Base-by-base conservation (phyloP, 257 asterid species). In the Datura wrightii region DNA sequence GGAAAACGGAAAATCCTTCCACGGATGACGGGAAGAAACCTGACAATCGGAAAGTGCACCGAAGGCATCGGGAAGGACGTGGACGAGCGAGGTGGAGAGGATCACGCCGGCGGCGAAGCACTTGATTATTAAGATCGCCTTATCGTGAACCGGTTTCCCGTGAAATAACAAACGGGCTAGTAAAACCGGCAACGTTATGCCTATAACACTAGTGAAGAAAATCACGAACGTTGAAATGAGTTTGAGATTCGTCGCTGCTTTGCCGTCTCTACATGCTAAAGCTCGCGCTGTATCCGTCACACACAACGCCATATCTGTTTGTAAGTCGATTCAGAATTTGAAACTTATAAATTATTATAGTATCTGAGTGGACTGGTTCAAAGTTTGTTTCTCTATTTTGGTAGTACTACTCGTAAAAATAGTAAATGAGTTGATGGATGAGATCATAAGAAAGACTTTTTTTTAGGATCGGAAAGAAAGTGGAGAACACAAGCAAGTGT, bases 101-200 rank as follows among this genome's bases (percentile, higher is more conserved):
- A 89, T 89, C 2, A 89, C 90, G 4, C 91, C 89, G 9, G 90
- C 90, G 4, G 90, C 90, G 66, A 89, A 87, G 59, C 92, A 89
- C 60, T 89, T 87, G 85, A 89, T 89, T 10, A 87, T 34, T 16
- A 89, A 50, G 2, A 87, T 83, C 8, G 90, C 90, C 58, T 87
- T 89, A 60, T 89, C 92, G 71, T 89, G 88, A 19, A 83, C 88
- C 2, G 90, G 86, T 78, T 85, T 89, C 0, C 92, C 90, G 18
- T 82, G 90, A 48, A 89, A 89, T 6, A 86, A n/a, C 1, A 85
- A 19, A 2, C 89, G 87, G 14, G 92, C 89, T 0, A 87, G 85
- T 9, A 87, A 50, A 1, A 63, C 88, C 3, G 92, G 92, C 37
- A 84, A 31, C 31, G 87, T 58, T 53, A 89, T 86, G 2, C 90